Conservation (phyloP, 805 yeast species). For the Metschnikowia shivogae region DNA sequence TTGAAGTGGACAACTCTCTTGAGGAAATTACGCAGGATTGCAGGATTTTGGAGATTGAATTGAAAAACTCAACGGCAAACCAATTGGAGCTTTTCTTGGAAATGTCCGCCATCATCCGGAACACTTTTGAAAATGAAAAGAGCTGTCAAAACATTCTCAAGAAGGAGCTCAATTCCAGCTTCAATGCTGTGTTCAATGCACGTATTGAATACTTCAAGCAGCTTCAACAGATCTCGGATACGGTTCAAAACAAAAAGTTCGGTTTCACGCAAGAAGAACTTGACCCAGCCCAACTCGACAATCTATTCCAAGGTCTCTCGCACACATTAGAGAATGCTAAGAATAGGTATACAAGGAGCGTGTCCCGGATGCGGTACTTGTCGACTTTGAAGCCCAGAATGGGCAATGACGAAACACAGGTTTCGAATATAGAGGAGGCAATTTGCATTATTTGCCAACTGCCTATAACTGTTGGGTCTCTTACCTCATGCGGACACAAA, state of each 20-base stretch:
- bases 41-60: slow-evolving; percentile 21
- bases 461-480: slow-evolving; percentile 65
- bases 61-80: slow-evolving; percentile 18
- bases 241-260: slow-evolving; percentile 43
- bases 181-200: slow-evolving; percentile 70
- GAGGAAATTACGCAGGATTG: slow-evolving; percentile 25
- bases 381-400: slow-evolving; percentile 19
- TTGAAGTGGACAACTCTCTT: slow-evolving; percentile 28
- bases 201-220: slow-evolving; percentile 79
- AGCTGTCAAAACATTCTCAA: slow-evolving; percentile 37
- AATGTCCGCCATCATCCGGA: slow-evolving; percentile 22
- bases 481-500: slow-evolving; percentile 89
- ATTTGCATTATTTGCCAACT: slow-evolving; percentile 78
- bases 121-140: slow-evolving; percentile 42
- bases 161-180: slow-evolving; percentile 46
- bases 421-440: slow-evolving; percentile 29
- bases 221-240: slow-evolving; percentile 82
- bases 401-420: slow-evolving; percentile 6
- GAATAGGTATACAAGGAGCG: slow-evolving; percentile 24
- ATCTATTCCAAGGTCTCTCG: slow-evolving; percentile 5
- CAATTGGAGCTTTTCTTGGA: slow-evolving; percentile 18
- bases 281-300: slow-evolving; percentile 5
- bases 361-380: slow-evolving; percentile 35
- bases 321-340: slow-evolving; percentile 8
- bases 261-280: slow-evolving; percentile 7